Conservation (phyloP, 352 stramenopile genomes). For the Halophytophthora batemanensis region DNA sequence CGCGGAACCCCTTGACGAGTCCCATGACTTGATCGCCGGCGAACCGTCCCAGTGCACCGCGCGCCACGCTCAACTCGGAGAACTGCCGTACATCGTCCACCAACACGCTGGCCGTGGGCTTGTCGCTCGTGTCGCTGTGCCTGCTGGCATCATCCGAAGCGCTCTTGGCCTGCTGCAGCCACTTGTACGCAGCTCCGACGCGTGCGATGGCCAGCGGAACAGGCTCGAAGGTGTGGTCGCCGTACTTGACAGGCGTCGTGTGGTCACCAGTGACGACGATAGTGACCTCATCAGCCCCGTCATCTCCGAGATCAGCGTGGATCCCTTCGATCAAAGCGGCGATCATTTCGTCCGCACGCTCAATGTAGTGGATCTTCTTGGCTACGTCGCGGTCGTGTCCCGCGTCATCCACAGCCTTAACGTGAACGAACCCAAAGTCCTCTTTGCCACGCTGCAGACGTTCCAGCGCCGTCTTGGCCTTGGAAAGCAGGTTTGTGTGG, state of each 20-base stretch:
- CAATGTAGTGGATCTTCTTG: constrained; percentile 85
- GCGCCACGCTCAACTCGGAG: constrained; percentile 66
- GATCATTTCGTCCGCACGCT: constrained; percentile 85
- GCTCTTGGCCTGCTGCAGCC: constrained; percentile 23
- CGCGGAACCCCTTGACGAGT: constrained; percentile 72
- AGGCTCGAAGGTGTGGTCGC: constrained; percentile 86
- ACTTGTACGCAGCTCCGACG: constrained; percentile 31
- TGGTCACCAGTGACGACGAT: constrained; percentile 88
- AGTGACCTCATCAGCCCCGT: constrained; percentile 48
- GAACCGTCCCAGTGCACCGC: constrained; percentile 73
- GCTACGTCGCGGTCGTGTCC: constrained; percentile 81
- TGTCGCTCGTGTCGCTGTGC: no score
- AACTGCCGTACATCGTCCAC: constrained; percentile 59
- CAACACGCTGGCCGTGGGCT: constrained; percentile 18
- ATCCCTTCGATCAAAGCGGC: constrained; percentile 49
- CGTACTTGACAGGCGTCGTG: constrained; percentile 84
- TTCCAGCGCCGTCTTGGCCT: constrained; percentile 71
- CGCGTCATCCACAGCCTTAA: constrained; percentile 86
- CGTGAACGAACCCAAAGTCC: constrained; percentile 84
- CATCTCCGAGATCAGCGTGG: constrained; percentile 28
- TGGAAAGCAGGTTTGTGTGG: constrained; percentile 78
- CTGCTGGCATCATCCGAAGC: constrained; percentile 1
- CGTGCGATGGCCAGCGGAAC: constrained; percentile 79
- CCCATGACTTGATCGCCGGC: constrained; percentile 82
- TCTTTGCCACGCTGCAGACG: constrained; percentile 34